Evolutionary conservation across 78 protist species (phyloP).

Genomic region (Isochrysis galbana): DNA sequence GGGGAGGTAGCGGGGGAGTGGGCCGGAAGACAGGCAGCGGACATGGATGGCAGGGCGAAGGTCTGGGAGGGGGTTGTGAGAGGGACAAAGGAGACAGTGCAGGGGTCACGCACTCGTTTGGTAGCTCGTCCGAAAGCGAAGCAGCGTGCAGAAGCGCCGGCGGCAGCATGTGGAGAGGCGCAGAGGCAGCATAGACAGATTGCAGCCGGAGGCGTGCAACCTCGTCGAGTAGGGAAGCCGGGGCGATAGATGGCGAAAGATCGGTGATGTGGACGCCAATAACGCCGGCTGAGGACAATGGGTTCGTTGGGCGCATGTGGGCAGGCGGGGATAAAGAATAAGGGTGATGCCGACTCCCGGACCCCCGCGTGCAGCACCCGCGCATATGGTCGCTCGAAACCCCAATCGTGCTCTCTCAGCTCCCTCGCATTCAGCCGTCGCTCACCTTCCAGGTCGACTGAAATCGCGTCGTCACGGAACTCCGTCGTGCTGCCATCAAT

Average conservation of each 20-base stretch:
- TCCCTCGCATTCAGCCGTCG: background rate
- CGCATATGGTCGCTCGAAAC: background rate
- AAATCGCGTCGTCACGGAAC: constrained; percentile 1
- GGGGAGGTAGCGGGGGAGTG: background rate
- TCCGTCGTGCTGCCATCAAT: background rate
- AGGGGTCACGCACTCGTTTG: constrained; percentile 30
- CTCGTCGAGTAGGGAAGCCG: constrained; percentile 3
- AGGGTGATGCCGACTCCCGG: background rate
- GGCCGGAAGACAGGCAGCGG: background rate
- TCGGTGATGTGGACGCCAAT: background rate
- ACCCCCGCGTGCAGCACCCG: background rate
- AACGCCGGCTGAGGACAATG: background rate
- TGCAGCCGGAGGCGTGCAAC: constrained; percentile 13
- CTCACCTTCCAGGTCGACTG: background rate
- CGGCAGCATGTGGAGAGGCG: constrained; percentile 23
- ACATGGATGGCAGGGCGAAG: background rate
- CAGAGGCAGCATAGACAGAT: background rate
- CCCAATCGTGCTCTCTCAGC: background rate
- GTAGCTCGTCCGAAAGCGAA: background rate
- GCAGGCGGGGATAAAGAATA: background rate
- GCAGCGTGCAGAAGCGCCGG: background rate
- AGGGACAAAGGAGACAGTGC: too few relatives aligned
- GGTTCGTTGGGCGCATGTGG: background rate
- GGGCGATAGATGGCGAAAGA: background rate
- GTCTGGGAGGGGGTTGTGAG: background rate